These are phyloP conservation scores for Backusella morwellensis DNA, from an alignment of 192 early-diverging fungal species.

Conservation along the genomic window DNA sequence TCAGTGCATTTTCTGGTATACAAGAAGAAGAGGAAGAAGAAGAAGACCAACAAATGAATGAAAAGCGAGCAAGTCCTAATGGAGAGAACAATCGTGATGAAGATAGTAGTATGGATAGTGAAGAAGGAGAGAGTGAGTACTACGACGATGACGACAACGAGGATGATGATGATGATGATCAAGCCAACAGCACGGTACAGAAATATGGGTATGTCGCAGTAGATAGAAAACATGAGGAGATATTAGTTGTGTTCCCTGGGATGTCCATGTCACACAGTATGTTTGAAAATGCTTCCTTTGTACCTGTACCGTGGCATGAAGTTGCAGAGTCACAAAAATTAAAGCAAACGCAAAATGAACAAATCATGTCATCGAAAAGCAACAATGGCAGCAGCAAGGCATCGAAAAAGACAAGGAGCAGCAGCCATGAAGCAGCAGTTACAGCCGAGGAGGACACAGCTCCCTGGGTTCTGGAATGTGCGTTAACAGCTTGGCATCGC, in stretches of 20 bases:
- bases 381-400: background rate
- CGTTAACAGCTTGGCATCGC: slow-evolving; percentile 23
- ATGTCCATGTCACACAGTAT: background rate
- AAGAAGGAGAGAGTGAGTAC: background rate
- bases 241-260: slow-evolving; percentile 24
- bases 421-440: background rate
- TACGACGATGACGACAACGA: background rate
- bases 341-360: background rate
- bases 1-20: background rate
- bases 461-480: slow-evolving; percentile 23
- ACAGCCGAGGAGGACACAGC: background rate
- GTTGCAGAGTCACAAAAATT: background rate
- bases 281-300: slow-evolving; percentile 19
- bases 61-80: background rate
- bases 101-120: background rate
- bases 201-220: slow-evolving; percentile 22
- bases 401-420: background rate
- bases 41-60: background rate
- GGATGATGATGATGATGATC: background rate
- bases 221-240: slow-evolving; percentile 25
- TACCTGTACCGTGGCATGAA: slow-evolving; percentile 25
- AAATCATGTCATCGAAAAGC: background rate
- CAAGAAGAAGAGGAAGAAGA: background rate
- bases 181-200: background rate
- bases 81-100: background rate